Conservation (phyloP, 441 rosid species). For the Eutrema salsugineum region DNA sequence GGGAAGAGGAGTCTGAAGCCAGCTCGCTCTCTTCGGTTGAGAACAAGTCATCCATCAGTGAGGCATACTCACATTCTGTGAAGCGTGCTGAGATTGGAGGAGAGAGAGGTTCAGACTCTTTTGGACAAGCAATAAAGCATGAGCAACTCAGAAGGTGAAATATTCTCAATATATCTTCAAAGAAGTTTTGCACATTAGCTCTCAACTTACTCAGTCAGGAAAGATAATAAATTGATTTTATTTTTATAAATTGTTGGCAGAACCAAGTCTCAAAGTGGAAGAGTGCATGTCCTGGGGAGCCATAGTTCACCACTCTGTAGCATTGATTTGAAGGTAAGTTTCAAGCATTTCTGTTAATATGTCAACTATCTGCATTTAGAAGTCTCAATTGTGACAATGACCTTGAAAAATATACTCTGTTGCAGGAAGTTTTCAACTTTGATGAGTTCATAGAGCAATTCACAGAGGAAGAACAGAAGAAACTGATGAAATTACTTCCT, state of each 20-base stretch:
- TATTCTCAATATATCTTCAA: background rate
- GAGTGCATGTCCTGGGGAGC: slow-evolving; percentile 50
- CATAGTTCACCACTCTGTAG: slow-evolving; percentile 63
- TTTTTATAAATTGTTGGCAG: slow-evolving; percentile 40
- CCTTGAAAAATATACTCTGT: background rate
- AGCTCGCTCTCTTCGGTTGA: slow-evolving; percentile 86
- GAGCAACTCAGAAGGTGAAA: slow-evolving; percentile 69
- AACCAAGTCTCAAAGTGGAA: slow-evolving; percentile 63
- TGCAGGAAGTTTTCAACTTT: slow-evolving; percentile 81
- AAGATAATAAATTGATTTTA: background rate
- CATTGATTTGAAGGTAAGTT: slow-evolving; percentile 61
- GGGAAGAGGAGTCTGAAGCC: slow-evolving; percentile 98
- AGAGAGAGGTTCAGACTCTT: slow-evolving; percentile 41
- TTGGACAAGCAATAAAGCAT: slow-evolving; percentile 48
- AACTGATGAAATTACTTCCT: slow-evolving; percentile 68
- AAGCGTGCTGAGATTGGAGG: slow-evolving; percentile 38
- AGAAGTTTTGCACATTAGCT: background rate
- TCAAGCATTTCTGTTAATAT: background rate
- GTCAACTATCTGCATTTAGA: background rate
- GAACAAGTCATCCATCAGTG: slow-evolving; percentile 55
- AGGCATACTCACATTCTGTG: slow-evolving; percentile 59
- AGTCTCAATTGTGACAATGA: background rate
- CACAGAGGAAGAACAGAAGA: slow-evolving; percentile 83
- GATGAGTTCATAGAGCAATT: slow-evolving; percentile 65
- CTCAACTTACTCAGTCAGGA: slow-evolving; percentile 4